phyloP scores from a whole-genome alignment of 2,329 filamentous ascomycete species.

The Pleurostoma richardsiae region DNA sequence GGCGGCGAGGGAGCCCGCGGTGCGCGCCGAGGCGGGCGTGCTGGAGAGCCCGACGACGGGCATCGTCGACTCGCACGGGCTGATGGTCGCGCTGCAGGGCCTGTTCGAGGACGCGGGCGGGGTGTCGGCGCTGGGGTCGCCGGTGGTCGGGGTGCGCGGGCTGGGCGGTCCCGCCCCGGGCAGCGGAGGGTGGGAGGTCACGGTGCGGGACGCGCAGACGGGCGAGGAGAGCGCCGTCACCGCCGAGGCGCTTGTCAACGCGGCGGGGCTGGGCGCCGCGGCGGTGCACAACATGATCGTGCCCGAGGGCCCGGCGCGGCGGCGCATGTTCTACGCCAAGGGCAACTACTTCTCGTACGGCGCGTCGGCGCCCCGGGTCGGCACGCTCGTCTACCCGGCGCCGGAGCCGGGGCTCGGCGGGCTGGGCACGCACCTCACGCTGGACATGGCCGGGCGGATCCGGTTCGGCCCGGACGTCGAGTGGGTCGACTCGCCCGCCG shows the following conservation, averaged over 20 bases:
- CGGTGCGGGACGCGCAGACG: constrained; percentile 38
- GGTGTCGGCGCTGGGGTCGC: constrained; percentile 63
- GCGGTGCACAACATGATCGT: constrained; percentile 78
- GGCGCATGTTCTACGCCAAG: constrained; percentile 76
- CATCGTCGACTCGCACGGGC: constrained; percentile 80
- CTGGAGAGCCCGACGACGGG: constrained; percentile 85
- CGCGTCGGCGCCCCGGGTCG: constrained; percentile 55
- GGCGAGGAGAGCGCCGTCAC: constrained; percentile 57
- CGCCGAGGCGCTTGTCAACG: constrained; percentile 74
- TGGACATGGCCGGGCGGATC: constrained; percentile 79
- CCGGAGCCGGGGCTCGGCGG: constrained; percentile 78
- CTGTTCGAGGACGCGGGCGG: constrained; percentile 74
- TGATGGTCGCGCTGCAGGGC: constrained; percentile 78
- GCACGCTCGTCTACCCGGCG: constrained; percentile 80
- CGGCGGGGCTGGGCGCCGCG: constrained; percentile 75
- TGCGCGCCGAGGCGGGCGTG: constrained; percentile 65
- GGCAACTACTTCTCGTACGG: constrained; percentile 91
- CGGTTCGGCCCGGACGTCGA: constrained; percentile 94
- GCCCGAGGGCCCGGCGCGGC: constrained; percentile 42
- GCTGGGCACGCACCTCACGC: constrained; percentile 86
- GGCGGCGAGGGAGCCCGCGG: constrained; percentile 62
- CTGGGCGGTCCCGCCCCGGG: constrained; percentile 34
- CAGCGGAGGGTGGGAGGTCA: constrained; percentile 64
- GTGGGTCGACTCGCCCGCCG: constrained; percentile 70
- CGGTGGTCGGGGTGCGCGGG: constrained; percentile 57